Conservation (phyloP, 2,329 filamentous ascomycete species). For the Arthrobotrys megalospora region DNA sequence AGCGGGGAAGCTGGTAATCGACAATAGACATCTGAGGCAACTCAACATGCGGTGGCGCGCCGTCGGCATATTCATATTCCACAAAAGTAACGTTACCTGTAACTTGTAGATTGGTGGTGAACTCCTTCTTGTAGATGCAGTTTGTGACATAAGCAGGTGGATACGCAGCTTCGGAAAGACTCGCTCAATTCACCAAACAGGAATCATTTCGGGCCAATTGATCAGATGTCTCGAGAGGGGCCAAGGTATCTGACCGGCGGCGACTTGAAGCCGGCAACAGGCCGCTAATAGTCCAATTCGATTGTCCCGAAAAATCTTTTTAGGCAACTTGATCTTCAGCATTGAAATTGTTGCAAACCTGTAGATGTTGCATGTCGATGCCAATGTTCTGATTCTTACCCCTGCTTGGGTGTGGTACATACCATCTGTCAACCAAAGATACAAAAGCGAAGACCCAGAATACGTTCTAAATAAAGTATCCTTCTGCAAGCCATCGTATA, state of each 20-base stretch:
- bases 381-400: constrained; percentile 11
- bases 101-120: neutral
- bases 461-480: constrained; percentile 49
- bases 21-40: constrained; percentile 3
- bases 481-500: constrained; percentile 24
- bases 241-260: constrained; percentile 34
- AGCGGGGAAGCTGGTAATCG: constrained; percentile 53
- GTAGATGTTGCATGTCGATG: constrained; percentile 9
- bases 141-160: constrained; percentile 14
- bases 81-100: constrained; percentile 53
- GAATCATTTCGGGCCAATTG: constrained; percentile 44
- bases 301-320: constrained; percentile 18
- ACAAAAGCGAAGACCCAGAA: constrained; percentile 43
- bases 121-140: too few relatives aligned
- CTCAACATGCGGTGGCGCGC: too few relatives aligned
- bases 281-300: constrained; percentile 4
- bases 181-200: constrained; percentile 12
- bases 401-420: neutral
- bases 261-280: constrained; percentile 12
- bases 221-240: neutral
- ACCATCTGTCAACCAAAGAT: neutral
- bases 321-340: constrained; percentile 32
- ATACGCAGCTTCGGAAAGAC: constrained; percentile 40
- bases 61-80: constrained; percentile 8
- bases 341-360: neutral